Evolutionary conservation across 176 grass and related monocot genomes (phyloP).

Genomic region (Poa annua): DNA sequence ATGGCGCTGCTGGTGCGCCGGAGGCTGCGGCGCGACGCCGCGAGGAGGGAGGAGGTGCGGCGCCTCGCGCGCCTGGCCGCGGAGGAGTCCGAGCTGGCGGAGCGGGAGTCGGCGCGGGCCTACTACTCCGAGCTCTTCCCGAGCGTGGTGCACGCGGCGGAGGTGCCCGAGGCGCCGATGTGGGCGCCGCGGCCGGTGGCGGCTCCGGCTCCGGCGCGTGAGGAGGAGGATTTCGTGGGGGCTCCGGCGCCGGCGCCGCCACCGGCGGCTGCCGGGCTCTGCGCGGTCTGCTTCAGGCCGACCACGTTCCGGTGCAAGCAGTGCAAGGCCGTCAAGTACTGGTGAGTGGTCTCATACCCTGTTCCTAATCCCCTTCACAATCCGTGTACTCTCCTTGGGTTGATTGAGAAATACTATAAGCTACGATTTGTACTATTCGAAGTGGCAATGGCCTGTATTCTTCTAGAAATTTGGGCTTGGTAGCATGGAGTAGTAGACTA

Average conservation of each 20-base stretch:
- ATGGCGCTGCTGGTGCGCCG: constrained; percentile 35
- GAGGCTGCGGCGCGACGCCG: constrained; percentile 45
- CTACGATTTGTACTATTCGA: constrained; percentile 30
- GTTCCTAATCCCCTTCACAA: constrained; percentile 22
- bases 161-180: constrained; percentile 39
- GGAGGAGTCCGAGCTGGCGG: constrained; percentile 72
- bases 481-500: neutral
- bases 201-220: neutral
- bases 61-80: constrained; percentile 68
- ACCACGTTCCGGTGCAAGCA: constrained; percentile 77
- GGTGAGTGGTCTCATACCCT: constrained; percentile 54
- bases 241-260: constrained; percentile 17
- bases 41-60: constrained; percentile 75
- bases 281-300: constrained; percentile 75
- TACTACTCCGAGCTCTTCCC: constrained; percentile 59
- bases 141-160: constrained; percentile 33
- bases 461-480: constrained; percentile 27
- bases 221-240: neutral
- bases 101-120: constrained; percentile 54
- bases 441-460: constrained; percentile 24
- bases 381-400: constrained; percentile 20
- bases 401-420: constrained; percentile 1
- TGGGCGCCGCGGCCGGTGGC: constrained; percentile 19
- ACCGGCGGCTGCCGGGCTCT: constrained; percentile 37
- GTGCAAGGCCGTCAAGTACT: constrained; percentile 97